Base-by-base conservation (phyloP, 768 basidiomycete species). In the Podaxis pistillaris region DNA sequence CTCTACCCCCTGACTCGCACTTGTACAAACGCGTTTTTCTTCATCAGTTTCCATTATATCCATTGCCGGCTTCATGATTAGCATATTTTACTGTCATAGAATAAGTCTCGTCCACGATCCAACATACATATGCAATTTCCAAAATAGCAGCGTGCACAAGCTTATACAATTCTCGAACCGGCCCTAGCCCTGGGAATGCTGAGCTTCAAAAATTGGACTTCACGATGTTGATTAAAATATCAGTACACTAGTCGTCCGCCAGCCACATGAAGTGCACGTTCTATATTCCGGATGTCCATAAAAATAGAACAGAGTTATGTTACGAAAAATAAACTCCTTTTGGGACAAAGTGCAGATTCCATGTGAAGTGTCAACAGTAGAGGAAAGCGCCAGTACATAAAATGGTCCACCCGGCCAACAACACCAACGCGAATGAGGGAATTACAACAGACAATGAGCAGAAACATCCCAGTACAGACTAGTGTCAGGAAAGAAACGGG, bases 401-500 rank as follows among this genome's bases (percentile, higher is more conserved):
- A 38, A 37, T 58, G 46, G 47, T 58, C 57, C 57, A 37, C 57
- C 57, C 24, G 57, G 46, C 57, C 57, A 28, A 58, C 22, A 47
- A n/a, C 15, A 46, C 12, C 40, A 41, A 17, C 13, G 17, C 13
- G 44, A 19, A n/a, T 46, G 44, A 46, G 17, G 19, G n/a, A 46
- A 46, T 46, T n/a, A 7, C 7, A 46, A 46, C 17, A 17, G 40
- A 46, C n/a, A 46, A 33, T 9, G 33, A 33, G 9, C 8, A 33
- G 33, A 8, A 46, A n/a, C n/a, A 17, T 6, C 15, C 44, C 44
- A 9, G 8, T 46, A 46, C n/a, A 46, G 17, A n/a, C 7, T 22
- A 46, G 44, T 8, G 24, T 44, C 24, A 28, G 15, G 33, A 26
- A 38, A 38, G 4, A 26, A 24, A 26, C 38, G 54, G 33, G 33